Evolutionary conservation across 805 yeast genomes (phyloP).

Genomic region (Diddensiella santjacobensis): DNA sequence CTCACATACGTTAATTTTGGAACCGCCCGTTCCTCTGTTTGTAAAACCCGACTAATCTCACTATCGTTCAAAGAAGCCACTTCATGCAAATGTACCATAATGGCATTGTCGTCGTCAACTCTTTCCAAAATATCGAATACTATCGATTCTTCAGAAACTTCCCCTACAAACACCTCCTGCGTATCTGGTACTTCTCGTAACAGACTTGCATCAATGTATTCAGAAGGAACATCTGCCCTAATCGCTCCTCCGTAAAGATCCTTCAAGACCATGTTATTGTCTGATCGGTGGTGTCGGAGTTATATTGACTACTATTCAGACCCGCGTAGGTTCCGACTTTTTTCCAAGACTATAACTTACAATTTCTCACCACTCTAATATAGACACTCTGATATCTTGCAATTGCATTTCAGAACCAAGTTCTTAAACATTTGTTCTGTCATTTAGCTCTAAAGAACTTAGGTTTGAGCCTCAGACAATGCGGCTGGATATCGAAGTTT

Average conservation of each 20-base stretch:
- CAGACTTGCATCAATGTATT: slow-evolving; percentile 69
- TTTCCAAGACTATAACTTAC: no score
- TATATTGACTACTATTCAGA: no score
- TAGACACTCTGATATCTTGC: no score
- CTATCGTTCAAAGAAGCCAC: slow-evolving; percentile 26
- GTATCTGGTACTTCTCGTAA: slow-evolving; percentile 86
- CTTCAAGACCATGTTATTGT: slow-evolving; percentile 11
- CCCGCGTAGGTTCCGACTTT: no score
- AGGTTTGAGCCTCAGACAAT: no score
- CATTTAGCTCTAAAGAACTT: no score
- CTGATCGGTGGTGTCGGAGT: slow-evolving; percentile 4
- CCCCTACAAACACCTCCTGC: slow-evolving; percentile 80
- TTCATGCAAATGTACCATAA: slow-evolving; percentile 27
- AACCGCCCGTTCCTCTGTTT: background rate
- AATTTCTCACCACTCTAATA: no score
- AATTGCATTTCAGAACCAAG: no score
- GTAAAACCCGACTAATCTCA: background rate
- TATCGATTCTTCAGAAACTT: slow-evolving; percentile 29
- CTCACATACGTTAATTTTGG: background rate
- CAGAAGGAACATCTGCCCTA: slow-evolving; percentile 51
- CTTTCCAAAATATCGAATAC: slow-evolving; percentile 41
- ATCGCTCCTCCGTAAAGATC: slow-evolving; percentile 84
- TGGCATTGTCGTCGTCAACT: slow-evolving; percentile 26
- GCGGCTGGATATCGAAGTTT: no score
- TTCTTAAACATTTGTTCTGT: no score